Evolutionary conservation across 345 rosid species (phyloP).

Genomic region (Kandelia obovata): DNA sequence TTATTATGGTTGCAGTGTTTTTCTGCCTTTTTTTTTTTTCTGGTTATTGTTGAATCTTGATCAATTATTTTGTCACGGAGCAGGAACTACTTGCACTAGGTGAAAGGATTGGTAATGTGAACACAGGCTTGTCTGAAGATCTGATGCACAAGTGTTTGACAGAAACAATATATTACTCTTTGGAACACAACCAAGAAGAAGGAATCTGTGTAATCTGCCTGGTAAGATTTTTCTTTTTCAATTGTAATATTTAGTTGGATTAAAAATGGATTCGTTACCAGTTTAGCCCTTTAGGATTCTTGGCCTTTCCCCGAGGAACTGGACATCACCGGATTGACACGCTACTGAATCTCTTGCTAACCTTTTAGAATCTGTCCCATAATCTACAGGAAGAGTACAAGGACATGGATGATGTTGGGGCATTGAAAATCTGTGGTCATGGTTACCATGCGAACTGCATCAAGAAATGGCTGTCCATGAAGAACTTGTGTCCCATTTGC

Average conservation of each 20-base stretch:
- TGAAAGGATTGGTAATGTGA: constrained; percentile 37
- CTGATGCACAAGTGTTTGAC: constrained; percentile 28
- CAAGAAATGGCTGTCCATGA: constrained; percentile 33
- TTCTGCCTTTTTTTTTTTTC: background rate
- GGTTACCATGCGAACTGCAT: constrained; percentile 34
- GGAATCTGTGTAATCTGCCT: constrained; percentile 35
- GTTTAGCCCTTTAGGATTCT: background rate
- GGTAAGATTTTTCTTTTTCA: constrained; percentile 18
- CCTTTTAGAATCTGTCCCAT: background rate
- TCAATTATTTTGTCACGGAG: background rate
- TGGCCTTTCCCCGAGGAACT: background rate
- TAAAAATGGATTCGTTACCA: background rate
- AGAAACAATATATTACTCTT: constrained; percentile 8
- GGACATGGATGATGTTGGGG: constrained; percentile 22
- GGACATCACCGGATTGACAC: background rate
- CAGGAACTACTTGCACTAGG: constrained; percentile 43
- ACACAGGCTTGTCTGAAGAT: constrained; percentile 35
- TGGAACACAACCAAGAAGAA: constrained; percentile 16
- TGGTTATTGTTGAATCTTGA: background rate
- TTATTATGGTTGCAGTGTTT: constrained; percentile 11
- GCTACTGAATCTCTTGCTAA: background rate
- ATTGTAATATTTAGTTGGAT: too few species aligned
- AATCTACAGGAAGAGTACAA: constrained; percentile 33
- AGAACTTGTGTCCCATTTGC: constrained; percentile 43
- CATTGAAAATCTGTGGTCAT: constrained; percentile 28